Evolutionary conservation across 1,139 yeast species (phyloP).

Genomic region (Sugiyamaella grinbergsii): DNA sequence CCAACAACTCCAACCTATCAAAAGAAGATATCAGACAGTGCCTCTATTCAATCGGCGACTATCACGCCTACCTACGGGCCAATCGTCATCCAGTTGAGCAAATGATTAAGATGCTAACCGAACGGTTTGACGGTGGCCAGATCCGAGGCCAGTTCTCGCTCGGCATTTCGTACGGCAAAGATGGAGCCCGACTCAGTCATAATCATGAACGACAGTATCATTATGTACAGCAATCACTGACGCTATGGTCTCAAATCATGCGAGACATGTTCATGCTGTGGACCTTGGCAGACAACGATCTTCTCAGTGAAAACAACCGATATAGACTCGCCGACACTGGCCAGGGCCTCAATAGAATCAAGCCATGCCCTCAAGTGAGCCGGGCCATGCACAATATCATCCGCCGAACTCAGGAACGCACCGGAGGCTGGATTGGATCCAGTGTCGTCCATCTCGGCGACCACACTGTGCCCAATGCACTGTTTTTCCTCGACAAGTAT

Average conservation of each 20-base stretch:
- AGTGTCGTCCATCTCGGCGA: conserved; percentile 77
- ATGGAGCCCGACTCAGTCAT: conserved; percentile 70
- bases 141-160: conserved; percentile 49
- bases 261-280: conserved; percentile 71
- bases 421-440: conserved; percentile 73
- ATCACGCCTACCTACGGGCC: conserved; percentile 67
- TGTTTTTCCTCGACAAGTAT: conserved; percentile 72
- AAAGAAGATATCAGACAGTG: conserved; percentile 66
- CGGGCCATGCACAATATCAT: conserved; percentile 69
- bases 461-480: conserved; percentile 75
- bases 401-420: conserved; percentile 58
- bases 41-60: conserved; percentile 72
- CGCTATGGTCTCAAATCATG: conserved; percentile 72
- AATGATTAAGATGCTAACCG: conserved; percentile 57
- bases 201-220: conserved; percentile 67
- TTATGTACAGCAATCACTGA: conserved; percentile 68
- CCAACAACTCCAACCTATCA: conserved; percentile 11
- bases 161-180: conserved; percentile 62
- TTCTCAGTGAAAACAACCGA: conserved; percentile 48
- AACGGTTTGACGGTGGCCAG: conserved; percentile 50
- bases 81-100: conserved; percentile 64
- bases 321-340: conserved; percentile 71
- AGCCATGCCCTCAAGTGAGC: conserved; percentile 65
- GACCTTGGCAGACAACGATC: conserved; percentile 70
- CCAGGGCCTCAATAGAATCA: conserved; percentile 73